Evolutionary conservation across 1,139 yeast species (phyloP).

Genomic region (Protomyces arabidopsidicola): DNA sequence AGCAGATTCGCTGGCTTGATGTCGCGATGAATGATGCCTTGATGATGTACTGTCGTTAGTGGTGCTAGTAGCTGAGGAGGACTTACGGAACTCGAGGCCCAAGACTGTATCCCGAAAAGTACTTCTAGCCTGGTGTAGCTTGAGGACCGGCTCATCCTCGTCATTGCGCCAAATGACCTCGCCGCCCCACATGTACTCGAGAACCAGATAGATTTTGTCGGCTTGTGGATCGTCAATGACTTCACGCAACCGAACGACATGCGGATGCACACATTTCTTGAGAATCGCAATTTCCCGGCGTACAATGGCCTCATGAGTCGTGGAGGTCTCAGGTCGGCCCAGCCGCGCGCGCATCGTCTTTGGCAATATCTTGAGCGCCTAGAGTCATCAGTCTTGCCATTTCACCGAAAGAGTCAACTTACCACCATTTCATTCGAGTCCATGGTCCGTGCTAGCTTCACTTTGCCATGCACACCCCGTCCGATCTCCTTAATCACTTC

Average conservation of each 20-base stretch:
- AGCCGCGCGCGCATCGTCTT: constrained; percentile 60
- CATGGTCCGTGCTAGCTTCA: constrained; percentile 68
- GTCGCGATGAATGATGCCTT: constrained; percentile 93
- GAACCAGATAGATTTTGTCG: constrained; percentile 79
- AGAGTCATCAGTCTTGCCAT: background rate
- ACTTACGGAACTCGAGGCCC: constrained; percentile 68
- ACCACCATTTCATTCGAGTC: constrained; percentile 21
- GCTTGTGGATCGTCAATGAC: constrained; percentile 83
- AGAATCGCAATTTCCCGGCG: constrained; percentile 91
- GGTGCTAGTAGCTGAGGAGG: background rate
- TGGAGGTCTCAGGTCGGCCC: constrained; percentile 45
- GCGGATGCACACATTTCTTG: constrained; percentile 88
- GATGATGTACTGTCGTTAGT: constrained; percentile 55
- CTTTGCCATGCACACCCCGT: constrained; percentile 96
- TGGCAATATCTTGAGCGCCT: constrained; percentile 86
- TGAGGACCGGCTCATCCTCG: constrained; percentile 46
- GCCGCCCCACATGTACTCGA: constrained; percentile 89
- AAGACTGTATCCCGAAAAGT: constrained; percentile 78
- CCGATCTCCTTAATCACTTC: constrained; percentile 87
- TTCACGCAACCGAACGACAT: constrained; percentile 79
- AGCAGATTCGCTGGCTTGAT: constrained; percentile 93
- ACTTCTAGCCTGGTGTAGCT: constrained; percentile 61
- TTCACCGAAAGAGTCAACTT: background rate
- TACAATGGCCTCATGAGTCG: constrained; percentile 65
- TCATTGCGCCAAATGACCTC: constrained; percentile 74